Evolutionary conservation across 176 grass and related monocot species (phyloP).

Genomic region (Olyra latifolia): DNA sequence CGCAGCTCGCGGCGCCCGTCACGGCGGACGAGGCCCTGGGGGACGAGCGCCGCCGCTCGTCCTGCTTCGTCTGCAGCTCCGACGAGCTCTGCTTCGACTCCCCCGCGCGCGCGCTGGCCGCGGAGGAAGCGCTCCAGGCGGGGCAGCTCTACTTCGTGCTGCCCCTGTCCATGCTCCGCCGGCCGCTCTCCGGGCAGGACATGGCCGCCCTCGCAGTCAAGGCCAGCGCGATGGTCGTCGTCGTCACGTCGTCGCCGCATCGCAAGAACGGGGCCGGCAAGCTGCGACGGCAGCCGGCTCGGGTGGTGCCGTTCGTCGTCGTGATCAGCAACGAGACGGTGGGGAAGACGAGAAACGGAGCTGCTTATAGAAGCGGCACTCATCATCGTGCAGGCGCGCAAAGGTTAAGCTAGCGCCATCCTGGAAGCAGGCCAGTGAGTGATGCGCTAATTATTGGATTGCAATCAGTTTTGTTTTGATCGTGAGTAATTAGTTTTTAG

Average conservation of each 20-base stretch:
- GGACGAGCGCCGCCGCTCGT: neutral
- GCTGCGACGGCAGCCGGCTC: neutral
- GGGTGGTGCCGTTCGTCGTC: constrained; percentile 15
- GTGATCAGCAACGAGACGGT: neutral
- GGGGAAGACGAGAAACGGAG: neutral
- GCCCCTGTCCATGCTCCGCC: constrained; percentile 39
- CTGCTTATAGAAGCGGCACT: neutral
- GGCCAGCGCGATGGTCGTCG: constrained; percentile 43
- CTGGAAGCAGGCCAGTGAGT: neutral
- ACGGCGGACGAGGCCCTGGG: constrained; percentile 44
- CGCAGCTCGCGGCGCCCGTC: constrained; percentile 11
- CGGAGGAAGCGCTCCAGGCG: constrained; percentile 27
- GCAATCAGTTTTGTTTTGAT: neutral
- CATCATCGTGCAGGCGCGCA: neutral
- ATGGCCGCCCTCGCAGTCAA: constrained; percentile 71
- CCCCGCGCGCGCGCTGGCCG: constrained; percentile 41
- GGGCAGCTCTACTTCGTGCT: constrained; percentile 77
- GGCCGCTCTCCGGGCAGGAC: constrained; percentile 32
- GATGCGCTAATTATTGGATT: neutral
- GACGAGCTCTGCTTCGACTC: constrained; percentile 59
- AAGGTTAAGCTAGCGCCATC: constrained; percentile 29
- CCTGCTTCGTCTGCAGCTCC: constrained; percentile 56
- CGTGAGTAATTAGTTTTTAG: neutral
- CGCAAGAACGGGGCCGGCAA: neutral
- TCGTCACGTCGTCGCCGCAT: neutral